Base-by-base conservation (phyloP, 768 basidiomycete species). In the Mycena indigotica region DNA sequence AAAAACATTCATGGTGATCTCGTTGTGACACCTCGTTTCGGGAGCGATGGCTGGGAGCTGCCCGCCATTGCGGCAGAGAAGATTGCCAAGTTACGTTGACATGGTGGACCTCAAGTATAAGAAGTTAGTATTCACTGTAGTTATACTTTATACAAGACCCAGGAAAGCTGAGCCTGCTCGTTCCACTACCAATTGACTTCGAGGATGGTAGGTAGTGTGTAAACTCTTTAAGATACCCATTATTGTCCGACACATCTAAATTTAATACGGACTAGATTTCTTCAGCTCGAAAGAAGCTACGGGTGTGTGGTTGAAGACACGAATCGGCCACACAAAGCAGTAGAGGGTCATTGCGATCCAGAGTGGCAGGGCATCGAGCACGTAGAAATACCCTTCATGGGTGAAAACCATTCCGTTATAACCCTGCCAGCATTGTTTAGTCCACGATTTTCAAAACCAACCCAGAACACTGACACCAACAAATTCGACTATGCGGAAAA, bases 31-130 rank as follows among this genome's bases (percentile, higher is more conserved):
- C 96, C 96, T 0, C 84, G 82, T 52, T 98, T 95, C 70, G 93
- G 93, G 10, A 87, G 87, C 35, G 84, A 88, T 28, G 85, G 85
- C 5, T 95, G 95, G 87, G 92, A 96, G 69, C 72, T 99, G 55
- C 93, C 95, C 28, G 82, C 92, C 2, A 77, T 93, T 6, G 79
- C 77, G 63, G 78, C 74, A 23, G 73, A 72, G 28, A 55, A 17
- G 28, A 49, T 53, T 45, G 41, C 23, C 6, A 44, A 44, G n/a
- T 8, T 35, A 35, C 17, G 32, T 35, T 35, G 10, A 35, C n/a
- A n/a, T n/a, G n/a, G n/a, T n/a, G n/a, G n/a, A n/a, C n/a, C n/a
- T n/a, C n/a, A n/a, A n/a, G n/a, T n/a, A n/a, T n/a, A n/a, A n/a
- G n/a, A n/a, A n/a, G n/a, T n/a, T n/a, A n/a, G n/a, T n/a, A n/a